Percentiles rank a stretch among this genome's conserved stretches.
phyloP scores from a whole-genome alignment of 2,329 filamentous ascomycete species.

The Rhinocladiella similis region DNA sequence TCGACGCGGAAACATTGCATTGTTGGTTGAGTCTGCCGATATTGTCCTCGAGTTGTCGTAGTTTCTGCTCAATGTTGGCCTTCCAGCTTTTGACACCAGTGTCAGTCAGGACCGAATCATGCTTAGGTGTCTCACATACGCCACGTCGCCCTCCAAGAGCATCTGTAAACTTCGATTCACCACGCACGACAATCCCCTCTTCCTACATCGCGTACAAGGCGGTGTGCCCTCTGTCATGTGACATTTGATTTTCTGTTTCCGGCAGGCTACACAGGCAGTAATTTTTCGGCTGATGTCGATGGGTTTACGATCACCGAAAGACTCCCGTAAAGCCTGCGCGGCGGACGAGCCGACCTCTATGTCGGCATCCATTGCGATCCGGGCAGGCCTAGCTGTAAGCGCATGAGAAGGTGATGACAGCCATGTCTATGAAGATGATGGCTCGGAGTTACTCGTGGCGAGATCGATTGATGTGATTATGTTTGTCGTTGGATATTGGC shows the following conservation, averaged over 20 bases:
- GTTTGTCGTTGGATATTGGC: too few species aligned
- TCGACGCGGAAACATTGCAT: background rate
- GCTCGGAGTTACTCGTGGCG: too few species aligned
- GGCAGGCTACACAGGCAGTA: slow-evolving; percentile 35
- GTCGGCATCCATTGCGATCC: background rate
- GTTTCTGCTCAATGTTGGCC: slow-evolving; percentile 38
- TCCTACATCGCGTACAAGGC: slow-evolving; percentile 49
- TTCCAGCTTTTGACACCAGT: slow-evolving; percentile 39
- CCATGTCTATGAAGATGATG: background rate
- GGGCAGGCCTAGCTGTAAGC: background rate
- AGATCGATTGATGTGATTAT: too few species aligned
- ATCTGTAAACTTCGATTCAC: slow-evolving; percentile 55
- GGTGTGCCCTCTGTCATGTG: slow-evolving; percentile 49
- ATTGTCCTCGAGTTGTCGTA: slow-evolving; percentile 38
- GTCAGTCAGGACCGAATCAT: slow-evolving; percentile 1
- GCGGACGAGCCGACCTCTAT: slow-evolving; percentile 15
- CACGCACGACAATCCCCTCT: slow-evolving; percentile 50
- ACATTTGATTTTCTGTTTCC: slow-evolving; percentile 54
- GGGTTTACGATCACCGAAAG: slow-evolving; percentile 38
- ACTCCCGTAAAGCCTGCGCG: slow-evolving; percentile 33
- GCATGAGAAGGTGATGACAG: background rate
- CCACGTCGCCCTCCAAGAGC: slow-evolving; percentile 32
- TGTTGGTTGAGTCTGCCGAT: slow-evolving; percentile 26
- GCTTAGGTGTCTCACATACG: slow-evolving; percentile 5
- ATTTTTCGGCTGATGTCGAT: slow-evolving; percentile 38